Evolutionary conservation across 2,329 filamentous ascomycete species (phyloP).

Genomic region (Claviceps sp.): DNA sequence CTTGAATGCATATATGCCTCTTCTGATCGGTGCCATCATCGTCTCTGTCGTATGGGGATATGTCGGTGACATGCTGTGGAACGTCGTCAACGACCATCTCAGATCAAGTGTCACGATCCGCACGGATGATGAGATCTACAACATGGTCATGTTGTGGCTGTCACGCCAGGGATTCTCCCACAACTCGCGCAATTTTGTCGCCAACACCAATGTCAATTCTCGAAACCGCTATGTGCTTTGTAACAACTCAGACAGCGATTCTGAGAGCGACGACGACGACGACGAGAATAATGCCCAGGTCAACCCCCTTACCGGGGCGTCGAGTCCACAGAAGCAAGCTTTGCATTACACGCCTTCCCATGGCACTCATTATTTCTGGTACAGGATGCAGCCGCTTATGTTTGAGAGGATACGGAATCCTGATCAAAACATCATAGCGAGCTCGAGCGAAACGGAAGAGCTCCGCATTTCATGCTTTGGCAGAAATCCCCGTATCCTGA

Average conservation of each 20-base stretch:
- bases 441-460: slow-evolving; percentile 41
- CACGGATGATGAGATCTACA: slow-evolving; percentile 59
- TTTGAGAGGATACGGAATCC: slow-evolving; percentile 40
- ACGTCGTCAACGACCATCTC: slow-evolving; percentile 37
- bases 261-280: slow-evolving; percentile 21
- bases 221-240: slow-evolving; percentile 36
- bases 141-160: slow-evolving; percentile 59
- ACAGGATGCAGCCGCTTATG: slow-evolving; percentile 41
- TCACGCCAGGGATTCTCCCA: slow-evolving; percentile 47
- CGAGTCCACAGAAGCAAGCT: slow-evolving; percentile 28
- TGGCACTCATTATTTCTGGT: slow-evolving; percentile 58
- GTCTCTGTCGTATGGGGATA: slow-evolving; percentile 40
- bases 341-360: slow-evolving; percentile 53
- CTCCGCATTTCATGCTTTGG: slow-evolving; percentile 49
- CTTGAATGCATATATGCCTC: slow-evolving; percentile 47
- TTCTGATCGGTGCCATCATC: slow-evolving; percentile 36
- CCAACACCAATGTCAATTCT: slow-evolving; percentile 47
- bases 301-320: slow-evolving; percentile 10
- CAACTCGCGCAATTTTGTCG: slow-evolving; percentile 47
- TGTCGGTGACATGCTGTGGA: slow-evolving; percentile 32
- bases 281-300: slow-evolving; percentile 25
- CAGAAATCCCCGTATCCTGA: slow-evolving; percentile 44
- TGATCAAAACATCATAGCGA: slow-evolving; percentile 23
- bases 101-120: slow-evolving; percentile 55
- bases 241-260: slow-evolving; percentile 25